Base-by-base conservation (phyloP, 1,284 basidiomycete species). In the Leccinum subrobustum region DNA sequence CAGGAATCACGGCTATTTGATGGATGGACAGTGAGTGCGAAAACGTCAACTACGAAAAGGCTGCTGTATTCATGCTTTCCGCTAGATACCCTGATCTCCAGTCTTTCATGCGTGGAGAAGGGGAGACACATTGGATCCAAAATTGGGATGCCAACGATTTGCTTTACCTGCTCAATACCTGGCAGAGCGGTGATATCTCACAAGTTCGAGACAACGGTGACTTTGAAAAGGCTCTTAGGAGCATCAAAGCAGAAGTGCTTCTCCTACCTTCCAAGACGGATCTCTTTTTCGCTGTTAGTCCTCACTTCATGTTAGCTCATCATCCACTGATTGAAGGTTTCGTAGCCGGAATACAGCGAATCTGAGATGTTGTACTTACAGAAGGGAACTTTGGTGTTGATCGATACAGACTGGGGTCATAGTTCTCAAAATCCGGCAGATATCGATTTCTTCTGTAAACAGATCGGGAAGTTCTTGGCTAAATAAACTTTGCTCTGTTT, bases 231-330 rank as follows among this genome's bases (percentile, higher is more conserved):
- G 76, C 78, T 51, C 65, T 84, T 53, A 70, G 65, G 2, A 71
- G 68, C 29, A 83, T 84, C 64, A 78, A 79, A 62, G 82, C 83
- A n/a, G 78, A 78, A 59, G 81, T 77, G 0, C 74, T 86, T 53
- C 77, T 87, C 42, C 83, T 86, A 80, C 83, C 84, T 4, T 80
- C 78, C 66, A 84, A 80, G 69, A 85, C 82, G 6, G 84, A 87
- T 66, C 69, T 85, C 50, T 85, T 83, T 65, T 86, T 85, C 67
- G 78, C 81, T 33, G 81, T 82, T 60, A 62, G 77, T 69, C 20
- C 39, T 51, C 27, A 6, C 6, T 35, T 50, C 16, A 16, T 48
- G 18, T 48, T 29, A 4, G 4, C 12, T 16, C 27, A 16, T 37
- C 18, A 33, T 52, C 31, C 5, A 18, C 47, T 55, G 35, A 60